These are phyloP conservation scores for Cinnamomum micranthum DNA, from an alignment of 164 flowering plant species.

Conservation along the genomic window DNA sequence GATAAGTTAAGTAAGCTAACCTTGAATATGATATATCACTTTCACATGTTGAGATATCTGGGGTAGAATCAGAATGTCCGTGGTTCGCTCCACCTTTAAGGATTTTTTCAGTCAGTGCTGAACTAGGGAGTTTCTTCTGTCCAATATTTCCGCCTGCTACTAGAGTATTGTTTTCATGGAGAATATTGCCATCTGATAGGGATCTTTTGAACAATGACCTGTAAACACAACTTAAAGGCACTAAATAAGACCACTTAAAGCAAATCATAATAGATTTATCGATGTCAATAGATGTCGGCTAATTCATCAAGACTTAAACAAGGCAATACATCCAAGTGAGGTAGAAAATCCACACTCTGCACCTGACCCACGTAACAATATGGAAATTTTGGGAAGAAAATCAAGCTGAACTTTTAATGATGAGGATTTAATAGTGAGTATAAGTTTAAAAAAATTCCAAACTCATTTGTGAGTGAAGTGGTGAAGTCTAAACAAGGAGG, in stretches of 20 bases:
- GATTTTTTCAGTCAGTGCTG: constrained; percentile 28
- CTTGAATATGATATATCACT: constrained; percentile 50
- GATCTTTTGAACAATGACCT: constrained; percentile 80
- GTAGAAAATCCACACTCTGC: neutral
- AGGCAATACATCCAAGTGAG: neutral
- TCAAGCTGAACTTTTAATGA: too few relatives aligned
- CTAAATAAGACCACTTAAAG: neutral
- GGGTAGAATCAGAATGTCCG: constrained; percentile 64
- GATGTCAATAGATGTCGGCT: neutral
- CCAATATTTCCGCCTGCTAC: constrained; percentile 24
- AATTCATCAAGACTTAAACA: constrained; percentile 2
- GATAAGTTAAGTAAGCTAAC: constrained; percentile 20
- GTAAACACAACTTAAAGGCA: neutral
- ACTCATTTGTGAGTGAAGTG: too few relatives aligned
- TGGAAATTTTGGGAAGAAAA: too few relatives aligned
- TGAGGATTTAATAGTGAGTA: too few relatives aligned
- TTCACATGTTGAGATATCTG: constrained; percentile 65
- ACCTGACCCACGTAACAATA: neutral
- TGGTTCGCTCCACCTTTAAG: constrained; percentile 24
- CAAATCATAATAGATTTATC: neutral
- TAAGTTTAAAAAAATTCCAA: too few relatives aligned
- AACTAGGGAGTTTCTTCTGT: constrained; percentile 24
- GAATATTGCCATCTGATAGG: constrained; percentile 82
- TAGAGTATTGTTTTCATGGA: constrained; percentile 45
- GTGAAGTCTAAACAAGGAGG: too few relatives aligned